phyloP scores from a whole-genome alignment of 805 yeast species.

The Groenewaldozyma salmanticensis region DNA sequence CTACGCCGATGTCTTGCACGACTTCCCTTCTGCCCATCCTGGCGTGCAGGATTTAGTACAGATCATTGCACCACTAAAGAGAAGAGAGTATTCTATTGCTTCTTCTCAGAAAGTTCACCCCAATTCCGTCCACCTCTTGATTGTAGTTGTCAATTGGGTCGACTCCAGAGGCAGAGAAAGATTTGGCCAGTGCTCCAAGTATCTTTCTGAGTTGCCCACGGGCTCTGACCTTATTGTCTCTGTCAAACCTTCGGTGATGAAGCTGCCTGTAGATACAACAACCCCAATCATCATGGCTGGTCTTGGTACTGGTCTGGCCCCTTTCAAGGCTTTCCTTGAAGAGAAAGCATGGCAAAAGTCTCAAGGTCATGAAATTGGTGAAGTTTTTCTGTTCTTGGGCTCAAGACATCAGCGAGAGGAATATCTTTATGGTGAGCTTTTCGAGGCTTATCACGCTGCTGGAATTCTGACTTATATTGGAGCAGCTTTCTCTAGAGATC shows the following conservation, averaged over 20 bases:
- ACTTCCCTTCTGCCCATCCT: constrained; percentile 79
- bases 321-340: constrained; percentile 94
- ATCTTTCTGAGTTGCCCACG: constrained; percentile 62
- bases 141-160: constrained; percentile 94
- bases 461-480: constrained; percentile 90
- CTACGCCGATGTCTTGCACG: constrained; percentile 70
- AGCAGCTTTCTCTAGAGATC: constrained; percentile 97
- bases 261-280: constrained; percentile 74
- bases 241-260: constrained; percentile 96
- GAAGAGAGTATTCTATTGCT: constrained; percentile 97
- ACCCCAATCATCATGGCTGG: constrained; percentile 97
- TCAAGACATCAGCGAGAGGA: constrained; percentile 94
- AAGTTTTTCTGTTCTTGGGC: constrained; percentile 78
- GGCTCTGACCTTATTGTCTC: constrained; percentile 87
- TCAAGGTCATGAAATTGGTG: constrained; percentile 86
- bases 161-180: constrained; percentile 78
- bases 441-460: constrained; percentile 94
- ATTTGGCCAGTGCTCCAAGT: constrained; percentile 92
- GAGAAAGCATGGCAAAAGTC: constrained; percentile 89
- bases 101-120: constrained; percentile 91
- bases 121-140: constrained; percentile 78
- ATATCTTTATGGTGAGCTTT: constrained; percentile 89
- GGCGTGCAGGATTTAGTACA: constrained; percentile 55
- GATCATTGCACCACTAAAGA: constrained; percentile 76
- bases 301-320: constrained; percentile 95